Evolutionary conservation across 2,329 filamentous ascomycete genomes (phyloP).

Genomic region (Monosporascus sp.): DNA sequence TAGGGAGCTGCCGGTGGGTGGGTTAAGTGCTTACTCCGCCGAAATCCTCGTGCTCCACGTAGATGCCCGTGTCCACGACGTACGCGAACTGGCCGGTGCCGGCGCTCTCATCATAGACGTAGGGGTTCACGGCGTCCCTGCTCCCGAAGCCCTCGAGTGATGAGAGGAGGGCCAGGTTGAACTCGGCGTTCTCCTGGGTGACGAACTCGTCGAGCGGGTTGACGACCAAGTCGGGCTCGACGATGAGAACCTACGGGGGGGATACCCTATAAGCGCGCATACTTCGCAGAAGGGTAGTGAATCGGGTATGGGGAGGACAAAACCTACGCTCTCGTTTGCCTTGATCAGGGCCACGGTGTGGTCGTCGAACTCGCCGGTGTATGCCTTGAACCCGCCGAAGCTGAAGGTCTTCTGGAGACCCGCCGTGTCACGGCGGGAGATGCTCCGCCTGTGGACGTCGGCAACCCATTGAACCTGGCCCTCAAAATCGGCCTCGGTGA

Average conservation of each 20-base stretch:
- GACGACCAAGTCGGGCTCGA: conserved; percentile 9
- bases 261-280: not conserved
- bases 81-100: conserved; percentile 31
- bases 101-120: conserved; percentile 17
- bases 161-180: not conserved
- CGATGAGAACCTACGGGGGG: not conserved
- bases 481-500: not conserved
- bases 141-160: conserved; percentile 18
- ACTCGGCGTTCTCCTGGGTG: conserved; percentile 8
- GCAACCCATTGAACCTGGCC: not conserved
- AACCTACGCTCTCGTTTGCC: not conserved
- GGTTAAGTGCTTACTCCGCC: conserved; percentile 1
- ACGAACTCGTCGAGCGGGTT: conserved; percentile 2
- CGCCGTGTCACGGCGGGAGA: not conserved
- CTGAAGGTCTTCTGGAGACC: not conserved
- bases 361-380: not conserved
- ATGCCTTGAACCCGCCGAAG: not conserved
- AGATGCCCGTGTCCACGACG: conserved; percentile 39
- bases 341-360: not conserved
- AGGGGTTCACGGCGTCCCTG: conserved; percentile 9
- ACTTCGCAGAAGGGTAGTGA: no score
- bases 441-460: not conserved
- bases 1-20: no score
- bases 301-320: not conserved
- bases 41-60: conserved; percentile 26